Evolutionary conservation across 2,329 filamentous ascomycete species (phyloP), one percentile per base, ranked within the genome.

Genomic region (Colletotrichum theobromicola): DNA sequence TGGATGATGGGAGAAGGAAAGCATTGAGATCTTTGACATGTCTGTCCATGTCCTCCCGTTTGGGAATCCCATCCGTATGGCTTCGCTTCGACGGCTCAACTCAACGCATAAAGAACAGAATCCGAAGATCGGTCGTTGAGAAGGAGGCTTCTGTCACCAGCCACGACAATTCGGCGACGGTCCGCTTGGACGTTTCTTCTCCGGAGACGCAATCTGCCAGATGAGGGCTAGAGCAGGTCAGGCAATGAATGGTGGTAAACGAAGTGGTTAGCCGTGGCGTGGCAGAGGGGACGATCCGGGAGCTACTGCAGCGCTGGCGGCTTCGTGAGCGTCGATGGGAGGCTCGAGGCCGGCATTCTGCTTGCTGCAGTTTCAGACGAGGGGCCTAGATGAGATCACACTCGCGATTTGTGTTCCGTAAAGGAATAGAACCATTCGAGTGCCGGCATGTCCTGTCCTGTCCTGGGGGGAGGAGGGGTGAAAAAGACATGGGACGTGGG

Each of bases 361-460:
- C 55, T 21, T 50, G 37, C 37, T 70, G 37, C 67, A 50, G 58
- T 70, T 70, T 67, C 72, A 72, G 62, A 67, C 57, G 32, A n/a
- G n/a, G 30, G 30, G 70, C n/a, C 30, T 34, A 63, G 21, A 65
- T 50, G 24, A 32, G 65, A 70, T 28, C 10, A 18, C 10, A 18
- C 61, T 46, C 53, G 71, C 67, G 15, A 64, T 30, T 55, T 9
- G 16, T 32, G 24, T 53, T 50, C 70, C 34, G 24, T 37, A 35
- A 21, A 32, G 69, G 35, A 61, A 53, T 67, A 42, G 63, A 34
- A 35, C 35, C 35, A 37, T 37, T 10, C 37, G 37, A 72, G 28
- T 69, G 35, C 70, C 70, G 70, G 70, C 70, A 72, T 72, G 42
- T 26, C 58, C 70, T 70, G 42, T 50, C 42, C n/a, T 50, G 10